phyloP scores from a whole-genome alignment of 169 alveolate genomes.

The Toxoplasma gondii region DNA sequence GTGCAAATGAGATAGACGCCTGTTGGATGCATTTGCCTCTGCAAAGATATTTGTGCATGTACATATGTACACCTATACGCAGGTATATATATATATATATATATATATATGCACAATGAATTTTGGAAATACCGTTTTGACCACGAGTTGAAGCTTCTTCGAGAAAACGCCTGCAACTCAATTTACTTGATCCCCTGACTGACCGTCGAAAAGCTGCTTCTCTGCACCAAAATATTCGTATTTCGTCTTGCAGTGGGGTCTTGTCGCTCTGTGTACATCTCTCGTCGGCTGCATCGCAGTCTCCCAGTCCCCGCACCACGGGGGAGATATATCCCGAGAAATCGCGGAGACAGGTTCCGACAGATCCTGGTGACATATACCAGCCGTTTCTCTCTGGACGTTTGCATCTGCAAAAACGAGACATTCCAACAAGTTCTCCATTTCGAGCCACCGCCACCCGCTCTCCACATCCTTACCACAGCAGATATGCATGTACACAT shows the following conservation, averaged over 20 bases:
- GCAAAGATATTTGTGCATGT: background rate
- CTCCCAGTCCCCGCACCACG: constrained; percentile 45
- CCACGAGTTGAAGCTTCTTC: background rate
- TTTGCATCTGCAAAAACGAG: too few relatives aligned
- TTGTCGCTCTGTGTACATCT: background rate
- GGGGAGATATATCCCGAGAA: background rate
- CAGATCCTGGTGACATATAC: too few relatives aligned
- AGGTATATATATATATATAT: too few relatives aligned
- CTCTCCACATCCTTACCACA: too few relatives aligned
- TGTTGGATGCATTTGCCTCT: background rate
- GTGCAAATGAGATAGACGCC: background rate
- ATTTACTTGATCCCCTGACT: background rate
- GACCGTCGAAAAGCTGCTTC: background rate
- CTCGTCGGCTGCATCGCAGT: constrained; percentile 35
- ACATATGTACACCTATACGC: too few relatives aligned
- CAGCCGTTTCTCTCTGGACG: too few relatives aligned
- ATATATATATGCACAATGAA: background rate
- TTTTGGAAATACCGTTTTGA: background rate
- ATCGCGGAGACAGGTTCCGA: too few relatives aligned
- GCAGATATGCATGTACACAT: too few relatives aligned
- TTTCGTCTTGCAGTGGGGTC: background rate
- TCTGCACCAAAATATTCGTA: background rate
- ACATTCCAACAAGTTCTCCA: too few relatives aligned
- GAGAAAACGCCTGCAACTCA: background rate
- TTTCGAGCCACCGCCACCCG: too few relatives aligned